Base-by-base conservation (phyloP, 2,329 filamentous ascomycete genomes). In the Cucurbitaria berberidis region DNA sequence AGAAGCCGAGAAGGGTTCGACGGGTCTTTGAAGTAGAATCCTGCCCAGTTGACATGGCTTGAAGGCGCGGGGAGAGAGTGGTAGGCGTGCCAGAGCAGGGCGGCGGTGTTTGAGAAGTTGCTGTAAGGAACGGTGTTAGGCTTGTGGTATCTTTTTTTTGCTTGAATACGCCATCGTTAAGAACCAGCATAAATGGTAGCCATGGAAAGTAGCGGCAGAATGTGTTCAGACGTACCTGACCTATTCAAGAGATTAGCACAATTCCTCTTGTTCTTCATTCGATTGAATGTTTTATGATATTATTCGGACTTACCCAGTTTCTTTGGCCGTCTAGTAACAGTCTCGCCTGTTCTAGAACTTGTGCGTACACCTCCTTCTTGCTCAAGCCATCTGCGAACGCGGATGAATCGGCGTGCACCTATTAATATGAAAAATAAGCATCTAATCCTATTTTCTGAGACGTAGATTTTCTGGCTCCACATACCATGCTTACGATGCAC, bases 271-370 rank as follows among this genome's bases (percentile, higher is more conserved):
- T 29, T 15, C 30, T 22, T 24, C 30, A 34, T 48, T 4, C 18
- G 15, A 9, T 38, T 39, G 39, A 21, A 30, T n/a, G 19, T 24
- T 21, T n/a, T n/a, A n/a, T n/a, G n/a, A n/a, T n/a, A n/a, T n/a
- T n/a, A n/a, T n/a, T n/a, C n/a, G n/a, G n/a, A n/a, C 66, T 16
- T 60, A 93, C 90, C 90, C 90, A 93, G 68, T 93, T 93, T 45
- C 86, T 82, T 71, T 93, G 90, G 6, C 82, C 89, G 21, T 86
- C 82, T 62, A 91, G 86, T 1, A 95, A 78, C 1, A 86, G 85
- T 57, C 84, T 81, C 0, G 88, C 86, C 69, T 92, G 87, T 45
- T 88, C 80, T 11, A 92, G 76, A 1, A 93, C 85, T 66, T 93
- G 89, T 58, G 84, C 81, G 62, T 93, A 93, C 21, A 88, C 89